A percentile compares a stretch with the other conserved stretches of the same genome.
Conservation (phyloP, 805 yeast species). For the Starmerella vaccinii region DNA sequence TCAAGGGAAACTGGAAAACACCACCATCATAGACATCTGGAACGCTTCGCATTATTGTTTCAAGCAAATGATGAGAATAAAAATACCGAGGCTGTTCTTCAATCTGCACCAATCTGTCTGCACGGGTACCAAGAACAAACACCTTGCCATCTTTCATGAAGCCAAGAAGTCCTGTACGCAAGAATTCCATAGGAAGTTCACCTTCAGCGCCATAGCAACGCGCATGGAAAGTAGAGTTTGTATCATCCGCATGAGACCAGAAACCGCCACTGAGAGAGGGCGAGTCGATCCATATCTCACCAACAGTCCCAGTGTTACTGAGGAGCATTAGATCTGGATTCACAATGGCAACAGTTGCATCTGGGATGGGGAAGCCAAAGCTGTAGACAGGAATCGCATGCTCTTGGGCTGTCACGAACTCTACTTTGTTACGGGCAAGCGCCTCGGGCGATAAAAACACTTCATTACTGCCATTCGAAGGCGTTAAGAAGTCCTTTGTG, state of each 20-base stretch:
- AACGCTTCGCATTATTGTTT: slow-evolving; percentile 71
- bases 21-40: slow-evolving; percentile 80
- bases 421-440: slow-evolving; percentile 59
- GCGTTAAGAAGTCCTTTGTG: slow-evolving; percentile 70
- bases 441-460: slow-evolving; percentile 65
- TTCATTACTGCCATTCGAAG: slow-evolving; percentile 44
- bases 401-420: slow-evolving; percentile 44
- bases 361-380: slow-evolving; percentile 90
- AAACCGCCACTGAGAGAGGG: slow-evolving; percentile 85
- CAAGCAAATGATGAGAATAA: slow-evolving; percentile 78
- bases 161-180: slow-evolving; percentile 85
- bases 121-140: slow-evolving; percentile 79
- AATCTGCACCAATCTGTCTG: slow-evolving; percentile 55
- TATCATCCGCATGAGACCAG: slow-evolving; percentile 60
- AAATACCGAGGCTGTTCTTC: slow-evolving; percentile 42
- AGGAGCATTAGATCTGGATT: slow-evolving; percentile 81
- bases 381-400: slow-evolving; percentile 51
- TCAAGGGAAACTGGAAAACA: slow-evolving; percentile 73
- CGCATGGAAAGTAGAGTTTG: slow-evolving; percentile 71
- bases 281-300: slow-evolving; percentile 97
- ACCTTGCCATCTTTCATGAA: slow-evolving; percentile 80
- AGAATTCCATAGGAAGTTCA: slow-evolving; percentile 59
- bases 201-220: slow-evolving; percentile 66
- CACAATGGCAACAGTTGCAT: slow-evolving; percentile 85
- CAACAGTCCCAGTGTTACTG: slow-evolving; percentile 68